Conservation (phyloP, 345 rosid genomes). For the Bruguiera gymnorhiza region DNA sequence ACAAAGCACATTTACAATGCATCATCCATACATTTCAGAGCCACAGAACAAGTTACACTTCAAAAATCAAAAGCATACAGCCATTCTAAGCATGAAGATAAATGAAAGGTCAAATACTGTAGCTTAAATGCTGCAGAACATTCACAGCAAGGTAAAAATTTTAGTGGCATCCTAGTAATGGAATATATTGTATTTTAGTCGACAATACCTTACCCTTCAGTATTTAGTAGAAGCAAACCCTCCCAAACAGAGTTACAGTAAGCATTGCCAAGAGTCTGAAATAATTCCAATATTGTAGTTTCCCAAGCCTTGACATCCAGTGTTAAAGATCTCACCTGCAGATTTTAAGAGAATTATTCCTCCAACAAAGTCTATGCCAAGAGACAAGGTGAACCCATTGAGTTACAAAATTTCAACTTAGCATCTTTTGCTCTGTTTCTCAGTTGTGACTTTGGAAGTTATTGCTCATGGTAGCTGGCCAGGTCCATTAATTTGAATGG, state of each 20-base stretch:
- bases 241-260: slow-evolving; percentile 86
- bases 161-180: too few species aligned
- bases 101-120: too few species aligned
- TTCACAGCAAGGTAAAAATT: too few species aligned
- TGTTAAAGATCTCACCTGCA: slow-evolving; percentile 81
- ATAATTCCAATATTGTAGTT: slow-evolving; percentile 62
- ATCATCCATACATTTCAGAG: too few species aligned
- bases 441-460: too few species aligned
- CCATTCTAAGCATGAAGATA: too few species aligned
- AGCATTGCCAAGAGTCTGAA: slow-evolving; percentile 62
- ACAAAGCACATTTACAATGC: background rate
- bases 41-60: too few species aligned
- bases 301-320: slow-evolving; percentile 95
- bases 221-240: slow-evolving; percentile 42
- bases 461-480: too few species aligned
- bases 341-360: slow-evolving; percentile 6
- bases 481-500: too few species aligned
- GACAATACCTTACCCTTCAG: slow-evolving; percentile 38
- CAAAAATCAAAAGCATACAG: too few species aligned
- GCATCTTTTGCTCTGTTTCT: background rate
- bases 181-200: too few species aligned
- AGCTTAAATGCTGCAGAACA: too few species aligned
- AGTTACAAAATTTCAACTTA: background rate
- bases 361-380: background rate
- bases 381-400: background rate